A percentile compares a stretch with the other conserved stretches of the same genome.
These are phyloP conservation scores for Melampsora americana DNA, from an alignment of 1,284 basidiomycete species.

Conservation along the genomic window DNA sequence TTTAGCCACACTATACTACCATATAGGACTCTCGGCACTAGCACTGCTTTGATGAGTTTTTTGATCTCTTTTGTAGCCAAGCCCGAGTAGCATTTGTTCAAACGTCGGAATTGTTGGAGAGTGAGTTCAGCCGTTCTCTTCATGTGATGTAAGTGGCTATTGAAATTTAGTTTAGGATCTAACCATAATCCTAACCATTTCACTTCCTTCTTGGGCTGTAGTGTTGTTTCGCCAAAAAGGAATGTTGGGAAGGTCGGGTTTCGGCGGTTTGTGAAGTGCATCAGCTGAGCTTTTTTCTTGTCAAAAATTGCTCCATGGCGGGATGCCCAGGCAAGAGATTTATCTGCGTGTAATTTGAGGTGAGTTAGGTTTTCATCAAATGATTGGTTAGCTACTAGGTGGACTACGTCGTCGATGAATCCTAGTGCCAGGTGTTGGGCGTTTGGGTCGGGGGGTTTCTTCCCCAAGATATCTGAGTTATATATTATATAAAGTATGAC, in stretches of 20 bases:
- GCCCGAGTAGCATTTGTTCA: background rate
- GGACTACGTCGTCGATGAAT: too few species aligned
- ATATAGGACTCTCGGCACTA: background rate
- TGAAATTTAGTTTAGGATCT: background rate
- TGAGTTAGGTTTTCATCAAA: too few species aligned
- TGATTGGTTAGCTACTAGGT: too few species aligned
- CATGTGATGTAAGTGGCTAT: background rate
- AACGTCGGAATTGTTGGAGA: background rate
- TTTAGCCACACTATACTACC: background rate
- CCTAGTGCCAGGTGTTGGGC: too few species aligned
- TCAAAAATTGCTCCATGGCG: too few species aligned
- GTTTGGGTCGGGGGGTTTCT: too few species aligned
- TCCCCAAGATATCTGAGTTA: background rate
- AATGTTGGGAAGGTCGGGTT: too few species aligned
- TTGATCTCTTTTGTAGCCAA: background rate
- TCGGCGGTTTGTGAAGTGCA: background rate
- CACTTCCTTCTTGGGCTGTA: too few species aligned
- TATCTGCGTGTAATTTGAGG: too few species aligned
- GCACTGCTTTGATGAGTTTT: background rate
- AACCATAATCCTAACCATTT: background rate
- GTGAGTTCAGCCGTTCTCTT: background rate
- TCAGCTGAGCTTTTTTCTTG: slow-evolving; percentile 8
- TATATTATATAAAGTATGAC: slow-evolving; percentile 2
- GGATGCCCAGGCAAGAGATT: too few species aligned
- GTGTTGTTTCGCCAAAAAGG: too few species aligned